A percentile compares a stretch with the other conserved stretches of the same genome.
Conservation (phyloP, 768 basidiomycete genomes). For the Mycena haematopus region DNA sequence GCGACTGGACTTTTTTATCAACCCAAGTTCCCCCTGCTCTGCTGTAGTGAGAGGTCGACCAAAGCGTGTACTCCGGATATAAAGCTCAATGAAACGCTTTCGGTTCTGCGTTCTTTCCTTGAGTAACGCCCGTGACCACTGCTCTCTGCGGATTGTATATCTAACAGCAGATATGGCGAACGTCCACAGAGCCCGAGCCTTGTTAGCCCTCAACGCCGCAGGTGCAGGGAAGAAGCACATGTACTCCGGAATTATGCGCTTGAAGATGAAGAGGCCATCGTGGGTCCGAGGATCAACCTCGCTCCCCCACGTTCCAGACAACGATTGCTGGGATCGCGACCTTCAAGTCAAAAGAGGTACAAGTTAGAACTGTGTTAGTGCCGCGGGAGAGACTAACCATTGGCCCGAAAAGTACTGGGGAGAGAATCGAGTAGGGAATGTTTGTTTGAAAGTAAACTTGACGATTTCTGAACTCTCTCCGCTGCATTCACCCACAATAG, state of each 20-base stretch:
- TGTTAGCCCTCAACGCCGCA: constrained; percentile 32
- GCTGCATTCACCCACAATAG: constrained; percentile 27
- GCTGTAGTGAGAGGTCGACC: constrained; percentile 18
- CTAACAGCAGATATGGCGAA: constrained; percentile 37
- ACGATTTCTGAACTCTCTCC: constrained; percentile 18
- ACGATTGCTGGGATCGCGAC: constrained; percentile 27
- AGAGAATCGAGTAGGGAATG: constrained; percentile 33
- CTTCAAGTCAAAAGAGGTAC: neutral
- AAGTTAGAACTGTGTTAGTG: neutral
- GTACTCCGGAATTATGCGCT: constrained; percentile 34
- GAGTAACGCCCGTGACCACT: constrained; percentile 41
- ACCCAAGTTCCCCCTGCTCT: constrained; percentile 28
- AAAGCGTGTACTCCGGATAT: constrained; percentile 34
- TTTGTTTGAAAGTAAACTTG: constrained; percentile 32
- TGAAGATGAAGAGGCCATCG: constrained; percentile 36
- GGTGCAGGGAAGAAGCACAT: constrained; percentile 38
- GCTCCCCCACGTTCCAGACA: constrained; percentile 37
- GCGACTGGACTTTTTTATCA: constrained; percentile 17
- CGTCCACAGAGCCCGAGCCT: constrained; percentile 38
- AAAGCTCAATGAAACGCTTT: constrained; percentile 37
- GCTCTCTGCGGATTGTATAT: constrained; percentile 31
- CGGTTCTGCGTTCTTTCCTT: constrained; percentile 36
- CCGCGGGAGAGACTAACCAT: constrained; percentile 8
- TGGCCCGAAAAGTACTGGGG: constrained; percentile 33
- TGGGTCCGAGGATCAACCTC: constrained; percentile 27